A percentile compares a stretch with the other conserved stretches of the same genome.
Evolutionary conservation across 2,329 filamentous ascomycete genomes (phyloP).

Genomic region (Diaporthe sp.): DNA sequence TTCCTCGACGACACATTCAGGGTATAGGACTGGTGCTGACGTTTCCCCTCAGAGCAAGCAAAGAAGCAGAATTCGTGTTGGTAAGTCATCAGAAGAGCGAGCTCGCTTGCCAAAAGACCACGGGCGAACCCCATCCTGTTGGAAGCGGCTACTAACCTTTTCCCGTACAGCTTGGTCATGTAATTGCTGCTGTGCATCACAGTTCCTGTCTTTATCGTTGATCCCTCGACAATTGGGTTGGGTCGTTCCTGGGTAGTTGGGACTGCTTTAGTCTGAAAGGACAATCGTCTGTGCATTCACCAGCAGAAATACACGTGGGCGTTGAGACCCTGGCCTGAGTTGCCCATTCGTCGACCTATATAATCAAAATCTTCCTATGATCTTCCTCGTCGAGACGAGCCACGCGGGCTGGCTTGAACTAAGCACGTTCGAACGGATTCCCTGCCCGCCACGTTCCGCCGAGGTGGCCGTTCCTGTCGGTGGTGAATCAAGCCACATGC

Average conservation of each 20-base stretch:
- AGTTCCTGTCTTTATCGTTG: slow-evolving; percentile 19
- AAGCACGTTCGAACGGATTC: background rate
- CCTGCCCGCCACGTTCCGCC: slow-evolving; percentile 8
- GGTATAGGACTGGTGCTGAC: slow-evolving; percentile 19
- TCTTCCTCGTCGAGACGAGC: background rate
- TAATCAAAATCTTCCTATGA: slow-evolving; percentile 25
- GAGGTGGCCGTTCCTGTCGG: background rate
- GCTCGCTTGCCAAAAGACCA: background rate
- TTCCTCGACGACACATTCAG: slow-evolving; percentile 39
- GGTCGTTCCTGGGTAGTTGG: slow-evolving; percentile 17
- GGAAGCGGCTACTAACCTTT: background rate
- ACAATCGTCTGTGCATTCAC: background rate
- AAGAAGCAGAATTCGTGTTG: slow-evolving; percentile 89
- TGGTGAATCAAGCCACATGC: slow-evolving; percentile 13
- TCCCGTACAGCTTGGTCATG: slow-evolving; percentile 37
- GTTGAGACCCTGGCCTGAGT: slow-evolving; percentile 13
- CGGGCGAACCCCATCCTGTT: too few species aligned
- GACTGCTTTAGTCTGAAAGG: background rate
- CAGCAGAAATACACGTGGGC: slow-evolving; percentile 25
- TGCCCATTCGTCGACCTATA: slow-evolving; percentile 23
- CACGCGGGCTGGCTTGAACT: background rate
- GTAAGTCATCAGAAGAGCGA: slow-evolving; percentile 16
- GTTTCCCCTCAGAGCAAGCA: slow-evolving; percentile 65
- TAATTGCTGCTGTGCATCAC: slow-evolving; percentile 9
- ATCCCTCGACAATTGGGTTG: background rate